Conservation (phyloP, 257 asterid genomes). For the Nicotiana paniculata region DNA sequence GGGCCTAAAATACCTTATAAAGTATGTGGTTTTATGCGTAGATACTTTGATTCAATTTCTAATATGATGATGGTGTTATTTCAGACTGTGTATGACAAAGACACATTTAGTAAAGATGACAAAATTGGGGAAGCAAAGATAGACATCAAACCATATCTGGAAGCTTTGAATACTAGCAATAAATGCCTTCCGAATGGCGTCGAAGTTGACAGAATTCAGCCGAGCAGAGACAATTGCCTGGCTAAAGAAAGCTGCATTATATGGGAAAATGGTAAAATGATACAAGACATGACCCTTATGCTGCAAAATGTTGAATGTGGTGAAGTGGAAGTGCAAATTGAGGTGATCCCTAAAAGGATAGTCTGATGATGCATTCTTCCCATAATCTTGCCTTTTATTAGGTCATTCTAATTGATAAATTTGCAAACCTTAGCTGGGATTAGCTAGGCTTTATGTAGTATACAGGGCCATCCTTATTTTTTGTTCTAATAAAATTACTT, state of each 20-base stretch:
- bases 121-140: constrained; percentile 64
- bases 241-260: constrained; percentile 52
- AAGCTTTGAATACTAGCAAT: constrained; percentile 43
- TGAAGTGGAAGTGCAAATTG: constrained; percentile 57
- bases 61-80: not conserved
- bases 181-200: constrained; percentile 53
- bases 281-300: constrained; percentile 60
- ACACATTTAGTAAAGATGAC: constrained; percentile 73
- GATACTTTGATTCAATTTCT: not conserved
- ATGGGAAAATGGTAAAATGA: constrained; percentile 64
- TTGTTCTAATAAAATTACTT: not conserved
- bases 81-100: constrained; percentile 72
- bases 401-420: not conserved
- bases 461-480: not conserved
- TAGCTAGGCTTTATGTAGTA: not conserved
- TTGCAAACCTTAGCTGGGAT: not conserved
- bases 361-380: not conserved
- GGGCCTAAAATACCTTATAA: not conserved
- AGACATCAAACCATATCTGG: constrained; percentile 43
- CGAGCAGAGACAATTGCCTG: constrained; percentile 42
- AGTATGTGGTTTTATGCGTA: too few species aligned
- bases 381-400: not conserved
- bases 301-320: constrained; percentile 62
- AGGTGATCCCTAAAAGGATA: constrained; percentile 15
- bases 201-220: constrained; percentile 50